Conservation (phyloP, 2,329 filamentous ascomycete genomes). For the Aphanoascus verrucosus region DNA sequence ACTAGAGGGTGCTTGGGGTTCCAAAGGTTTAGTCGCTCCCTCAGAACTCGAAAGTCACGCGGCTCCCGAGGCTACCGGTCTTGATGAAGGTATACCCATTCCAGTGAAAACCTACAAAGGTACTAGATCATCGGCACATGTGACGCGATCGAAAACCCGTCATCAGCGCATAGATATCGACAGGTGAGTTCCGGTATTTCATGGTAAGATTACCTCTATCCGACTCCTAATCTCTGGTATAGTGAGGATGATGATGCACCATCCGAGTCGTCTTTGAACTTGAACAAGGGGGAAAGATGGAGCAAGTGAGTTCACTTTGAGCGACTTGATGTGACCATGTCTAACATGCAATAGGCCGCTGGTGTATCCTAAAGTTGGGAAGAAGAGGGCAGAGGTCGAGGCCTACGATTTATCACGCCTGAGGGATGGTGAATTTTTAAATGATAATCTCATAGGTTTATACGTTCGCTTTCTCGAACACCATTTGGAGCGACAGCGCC, state of each 20-base stretch:
- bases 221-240: neutral
- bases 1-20: neutral
- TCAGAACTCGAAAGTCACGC: constrained; percentile 3
- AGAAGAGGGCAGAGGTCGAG: constrained; percentile 38
- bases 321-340: neutral
- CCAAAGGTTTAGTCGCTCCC: neutral
- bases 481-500: constrained; percentile 44
- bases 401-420: constrained; percentile 52
- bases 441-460: constrained; percentile 86
- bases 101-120: constrained; percentile 23
- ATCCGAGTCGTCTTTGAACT: neutral
- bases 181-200: constrained; percentile 8
- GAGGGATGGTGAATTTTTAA: constrained; percentile 75
- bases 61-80: constrained; percentile 11
- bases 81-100: constrained; percentile 18
- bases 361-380: constrained; percentile 37
- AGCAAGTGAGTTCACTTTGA: constrained; percentile 8
- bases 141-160: constrained; percentile 26
- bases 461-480: constrained; percentile 67
- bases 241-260: constrained; percentile 6
- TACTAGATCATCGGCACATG: constrained; percentile 11
- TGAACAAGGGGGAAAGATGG: constrained; percentile 8
- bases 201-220: neutral
- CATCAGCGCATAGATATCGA: constrained; percentile 11
- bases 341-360: constrained; percentile 25